phyloP scores from a whole-genome alignment of 2,329 filamentous ascomycete species.

The Seiridium cupressi region DNA sequence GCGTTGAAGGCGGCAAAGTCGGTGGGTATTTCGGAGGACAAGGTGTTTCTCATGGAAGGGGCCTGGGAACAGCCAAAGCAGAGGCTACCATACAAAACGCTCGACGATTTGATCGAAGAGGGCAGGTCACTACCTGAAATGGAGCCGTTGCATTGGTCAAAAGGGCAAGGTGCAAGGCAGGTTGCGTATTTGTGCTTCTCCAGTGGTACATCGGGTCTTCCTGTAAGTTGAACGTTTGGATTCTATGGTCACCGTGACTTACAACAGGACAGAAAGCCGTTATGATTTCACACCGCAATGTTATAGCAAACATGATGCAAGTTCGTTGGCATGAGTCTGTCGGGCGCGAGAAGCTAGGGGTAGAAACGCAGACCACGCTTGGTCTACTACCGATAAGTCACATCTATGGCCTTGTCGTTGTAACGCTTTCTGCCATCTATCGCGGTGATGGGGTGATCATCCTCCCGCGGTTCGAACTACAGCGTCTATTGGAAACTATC shows the following conservation, averaged over 20 bases:
- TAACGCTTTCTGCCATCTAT: slow-evolving; percentile 63
- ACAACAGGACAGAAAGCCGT: slow-evolving; percentile 62
- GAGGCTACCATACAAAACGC: slow-evolving; percentile 53
- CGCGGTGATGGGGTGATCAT: slow-evolving; percentile 71
- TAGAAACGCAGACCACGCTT: slow-evolving; percentile 41
- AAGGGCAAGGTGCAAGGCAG: slow-evolving; percentile 59
- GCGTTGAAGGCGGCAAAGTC: slow-evolving; percentile 62
- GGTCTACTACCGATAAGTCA: slow-evolving; percentile 75
- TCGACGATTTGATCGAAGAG: slow-evolving; percentile 60
- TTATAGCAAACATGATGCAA: slow-evolving; percentile 72
- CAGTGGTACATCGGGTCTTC: slow-evolving; percentile 70
- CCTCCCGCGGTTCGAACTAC: slow-evolving; percentile 71
- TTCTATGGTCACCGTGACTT: background rate
- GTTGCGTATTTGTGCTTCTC: slow-evolving; percentile 73
- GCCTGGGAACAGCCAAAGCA: slow-evolving; percentile 27
- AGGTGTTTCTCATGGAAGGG: slow-evolving; percentile 62
- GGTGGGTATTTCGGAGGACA: slow-evolving; percentile 57
- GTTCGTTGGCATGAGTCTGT: slow-evolving; percentile 41
- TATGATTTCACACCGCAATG: slow-evolving; percentile 73
- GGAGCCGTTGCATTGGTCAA: slow-evolving; percentile 51
- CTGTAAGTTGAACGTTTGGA: slow-evolving; percentile 40
- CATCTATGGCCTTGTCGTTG: slow-evolving; percentile 73
- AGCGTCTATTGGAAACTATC: slow-evolving; percentile 58
- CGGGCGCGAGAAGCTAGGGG: slow-evolving; percentile 22
- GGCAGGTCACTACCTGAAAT: slow-evolving; percentile 50